phyloP scores from a whole-genome alignment of 1,139 yeast species.

The Pichia sp. region DNA sequence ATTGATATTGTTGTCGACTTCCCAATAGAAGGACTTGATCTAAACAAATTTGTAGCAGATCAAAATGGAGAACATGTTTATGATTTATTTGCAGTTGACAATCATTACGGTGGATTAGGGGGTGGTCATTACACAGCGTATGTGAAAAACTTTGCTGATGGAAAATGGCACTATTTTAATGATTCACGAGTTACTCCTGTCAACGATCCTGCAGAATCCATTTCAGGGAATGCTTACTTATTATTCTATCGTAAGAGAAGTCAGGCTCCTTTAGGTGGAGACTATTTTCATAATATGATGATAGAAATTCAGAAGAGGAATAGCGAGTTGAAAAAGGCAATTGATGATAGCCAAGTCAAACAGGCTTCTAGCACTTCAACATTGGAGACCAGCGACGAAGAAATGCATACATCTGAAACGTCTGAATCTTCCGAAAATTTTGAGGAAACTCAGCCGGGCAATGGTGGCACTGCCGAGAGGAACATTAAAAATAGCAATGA shows the following conservation, averaged over 20 bases:
- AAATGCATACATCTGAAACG: constrained; percentile 1
- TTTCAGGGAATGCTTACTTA: constrained; percentile 84
- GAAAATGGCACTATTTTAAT: constrained; percentile 84
- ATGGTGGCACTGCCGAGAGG: neutral
- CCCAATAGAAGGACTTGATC: constrained; percentile 79
- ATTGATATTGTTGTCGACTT: constrained; percentile 81
- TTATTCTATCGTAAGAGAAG: constrained; percentile 71
- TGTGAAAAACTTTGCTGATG: constrained; percentile 73
- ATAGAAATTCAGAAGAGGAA: constrained; percentile 21
- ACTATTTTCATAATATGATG: constrained; percentile 22
- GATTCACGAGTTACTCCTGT: constrained; percentile 67
- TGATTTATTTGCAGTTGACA: constrained; percentile 89
- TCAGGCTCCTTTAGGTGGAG: constrained; percentile 29
- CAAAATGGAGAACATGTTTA: constrained; percentile 45
- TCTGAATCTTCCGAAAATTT: neutral
- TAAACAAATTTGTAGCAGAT: constrained; percentile 51
- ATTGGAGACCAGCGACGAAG: constrained; percentile 13
- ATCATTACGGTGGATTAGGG: constrained; percentile 93
- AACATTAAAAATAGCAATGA: neutral
- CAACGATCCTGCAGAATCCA: constrained; percentile 54
- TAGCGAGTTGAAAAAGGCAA: constrained; percentile 16
- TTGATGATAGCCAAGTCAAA: constrained; percentile 12
- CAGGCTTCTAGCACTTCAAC: constrained; percentile 8
- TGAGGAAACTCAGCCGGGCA: neutral
- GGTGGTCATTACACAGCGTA: constrained; percentile 97